Conservation (phyloP, 2,329 filamentous ascomycete genomes). For the Nothomitra cinnamomea region DNA sequence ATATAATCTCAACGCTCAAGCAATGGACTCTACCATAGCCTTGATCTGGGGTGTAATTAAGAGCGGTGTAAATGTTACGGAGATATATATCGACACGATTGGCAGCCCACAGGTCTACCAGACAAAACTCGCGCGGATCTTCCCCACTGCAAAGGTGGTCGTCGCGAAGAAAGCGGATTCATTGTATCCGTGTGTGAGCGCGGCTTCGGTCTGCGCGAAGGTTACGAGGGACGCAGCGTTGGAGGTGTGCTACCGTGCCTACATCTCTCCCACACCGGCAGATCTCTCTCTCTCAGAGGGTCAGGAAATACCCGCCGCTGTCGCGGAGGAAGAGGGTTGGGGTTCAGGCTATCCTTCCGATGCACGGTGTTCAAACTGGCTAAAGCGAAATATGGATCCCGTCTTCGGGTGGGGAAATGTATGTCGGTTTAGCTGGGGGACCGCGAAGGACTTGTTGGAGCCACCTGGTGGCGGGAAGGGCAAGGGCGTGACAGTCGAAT, state of each 20-base stretch:
- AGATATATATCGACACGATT: slow-evolving; percentile 93
- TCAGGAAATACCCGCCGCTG: background rate
- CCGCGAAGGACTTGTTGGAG: slow-evolving; percentile 83
- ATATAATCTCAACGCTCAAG: slow-evolving; percentile 93
- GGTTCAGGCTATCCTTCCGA: slow-evolving; percentile 92
- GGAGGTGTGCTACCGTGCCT: slow-evolving; percentile 53
- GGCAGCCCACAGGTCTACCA: slow-evolving; percentile 73
- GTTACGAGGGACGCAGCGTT: slow-evolving; percentile 85
- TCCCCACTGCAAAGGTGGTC: slow-evolving; percentile 58
- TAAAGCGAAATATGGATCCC: slow-evolving; percentile 75
- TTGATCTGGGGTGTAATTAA: slow-evolving; percentile 65
- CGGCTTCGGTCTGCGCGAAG: slow-evolving; percentile 87
- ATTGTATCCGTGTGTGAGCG: slow-evolving; percentile 81
- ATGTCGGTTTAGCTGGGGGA: slow-evolving; percentile 91
- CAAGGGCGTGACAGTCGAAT: slow-evolving; percentile 56
- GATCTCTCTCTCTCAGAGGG: background rate
- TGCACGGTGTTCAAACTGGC: slow-evolving; percentile 60
- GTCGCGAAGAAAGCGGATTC: slow-evolving; percentile 87
- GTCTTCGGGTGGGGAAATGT: slow-evolving; percentile 91
- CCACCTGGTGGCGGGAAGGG: slow-evolving; percentile 31
- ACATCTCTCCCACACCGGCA: slow-evolving; percentile 16
- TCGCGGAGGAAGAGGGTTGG: slow-evolving; percentile 38
- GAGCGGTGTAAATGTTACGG: slow-evolving; percentile 61
- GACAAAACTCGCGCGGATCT: slow-evolving; percentile 63
- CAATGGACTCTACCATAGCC: slow-evolving; percentile 76